Evolutionary conservation across 805 yeast genomes (phyloP).

Genomic region (Lachancea meyersii): DNA sequence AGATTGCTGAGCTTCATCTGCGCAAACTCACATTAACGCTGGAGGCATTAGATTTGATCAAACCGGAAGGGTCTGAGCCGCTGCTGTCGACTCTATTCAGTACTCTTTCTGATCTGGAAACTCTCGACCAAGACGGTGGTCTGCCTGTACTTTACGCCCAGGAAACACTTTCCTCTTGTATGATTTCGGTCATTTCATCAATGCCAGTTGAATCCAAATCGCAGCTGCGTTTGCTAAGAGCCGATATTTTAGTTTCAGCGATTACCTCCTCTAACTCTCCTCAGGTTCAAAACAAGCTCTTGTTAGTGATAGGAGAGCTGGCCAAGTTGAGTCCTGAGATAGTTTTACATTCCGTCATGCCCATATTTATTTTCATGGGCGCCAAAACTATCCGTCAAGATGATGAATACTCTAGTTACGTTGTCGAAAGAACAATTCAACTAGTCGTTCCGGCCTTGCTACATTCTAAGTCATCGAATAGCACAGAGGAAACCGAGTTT

Average conservation of each 20-base stretch:
- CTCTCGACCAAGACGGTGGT: constrained; percentile 85
- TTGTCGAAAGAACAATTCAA: constrained; percentile 83
- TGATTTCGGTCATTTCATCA: constrained; percentile 59
- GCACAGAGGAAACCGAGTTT: constrained; percentile 68
- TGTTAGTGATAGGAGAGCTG: constrained; percentile 78
- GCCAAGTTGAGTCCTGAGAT: constrained; percentile 88
- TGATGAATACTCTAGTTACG: constrained; percentile 89
- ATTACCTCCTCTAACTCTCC: constrained; percentile 87
- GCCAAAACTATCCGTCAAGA: constrained; percentile 95
- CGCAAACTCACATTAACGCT: constrained; percentile 70
- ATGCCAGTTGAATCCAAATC: constrained; percentile 42
- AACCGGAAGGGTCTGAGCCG: constrained; percentile 35
- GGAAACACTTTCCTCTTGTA: constrained; percentile 82
- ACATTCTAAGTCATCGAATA: constrained; percentile 37
- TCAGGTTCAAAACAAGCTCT: constrained; percentile 84
- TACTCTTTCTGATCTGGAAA: constrained; percentile 66
- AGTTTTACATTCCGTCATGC: constrained; percentile 94
- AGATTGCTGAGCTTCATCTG: constrained; percentile 71
- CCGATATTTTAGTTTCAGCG: constrained; percentile 85
- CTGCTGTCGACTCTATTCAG: constrained; percentile 50
- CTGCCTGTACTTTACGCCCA: constrained; percentile 87
- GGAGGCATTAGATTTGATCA: constrained; percentile 62
- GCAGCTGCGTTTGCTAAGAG: constrained; percentile 66
- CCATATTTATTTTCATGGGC: constrained; percentile 99
- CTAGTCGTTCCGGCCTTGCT: constrained; percentile 89